Evolutionary conservation across 192 early-diverging fungal species (phyloP).

Genomic region (Linnemannia schmuckeri): DNA sequence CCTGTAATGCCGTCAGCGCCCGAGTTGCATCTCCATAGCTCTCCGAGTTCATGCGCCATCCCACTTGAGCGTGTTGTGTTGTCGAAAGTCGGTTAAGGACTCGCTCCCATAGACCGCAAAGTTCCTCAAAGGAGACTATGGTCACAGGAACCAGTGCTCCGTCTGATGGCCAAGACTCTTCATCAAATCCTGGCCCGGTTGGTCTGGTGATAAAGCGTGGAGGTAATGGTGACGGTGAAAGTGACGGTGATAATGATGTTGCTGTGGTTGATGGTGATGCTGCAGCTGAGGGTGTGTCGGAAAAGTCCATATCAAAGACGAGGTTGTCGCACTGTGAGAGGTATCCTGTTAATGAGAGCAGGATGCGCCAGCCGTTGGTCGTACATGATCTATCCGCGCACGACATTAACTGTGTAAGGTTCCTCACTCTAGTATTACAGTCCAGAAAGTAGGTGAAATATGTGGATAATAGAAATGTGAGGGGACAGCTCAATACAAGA

Average conservation of each 20-base stretch:
- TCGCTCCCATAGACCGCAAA: neutral
- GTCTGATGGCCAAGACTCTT: neutral
- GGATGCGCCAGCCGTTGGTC: neutral
- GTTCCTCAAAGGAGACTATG: neutral
- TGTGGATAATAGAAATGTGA: neutral
- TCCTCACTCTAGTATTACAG: neutral
- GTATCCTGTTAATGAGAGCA: neutral
- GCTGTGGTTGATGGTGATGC: neutral
- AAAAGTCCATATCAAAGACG: neutral
- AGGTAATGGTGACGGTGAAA: neutral
- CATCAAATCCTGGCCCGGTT: neutral
- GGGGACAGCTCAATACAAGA: neutral
- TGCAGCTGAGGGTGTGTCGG: neutral
- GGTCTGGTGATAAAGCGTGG: neutral
- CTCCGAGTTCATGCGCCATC: neutral
- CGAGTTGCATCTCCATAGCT: neutral
- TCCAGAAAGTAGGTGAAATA: neutral
- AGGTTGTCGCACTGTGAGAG: neutral
- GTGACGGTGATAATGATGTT: neutral
- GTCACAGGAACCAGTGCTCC: neutral
- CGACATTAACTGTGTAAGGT: neutral
- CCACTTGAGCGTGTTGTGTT: neutral
- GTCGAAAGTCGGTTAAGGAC: neutral
- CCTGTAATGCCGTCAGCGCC: neutral
- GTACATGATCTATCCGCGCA: neutral